Base-by-base conservation (phyloP, 2,329 filamentous ascomycete genomes). In the Pezicula rhizophila region DNA sequence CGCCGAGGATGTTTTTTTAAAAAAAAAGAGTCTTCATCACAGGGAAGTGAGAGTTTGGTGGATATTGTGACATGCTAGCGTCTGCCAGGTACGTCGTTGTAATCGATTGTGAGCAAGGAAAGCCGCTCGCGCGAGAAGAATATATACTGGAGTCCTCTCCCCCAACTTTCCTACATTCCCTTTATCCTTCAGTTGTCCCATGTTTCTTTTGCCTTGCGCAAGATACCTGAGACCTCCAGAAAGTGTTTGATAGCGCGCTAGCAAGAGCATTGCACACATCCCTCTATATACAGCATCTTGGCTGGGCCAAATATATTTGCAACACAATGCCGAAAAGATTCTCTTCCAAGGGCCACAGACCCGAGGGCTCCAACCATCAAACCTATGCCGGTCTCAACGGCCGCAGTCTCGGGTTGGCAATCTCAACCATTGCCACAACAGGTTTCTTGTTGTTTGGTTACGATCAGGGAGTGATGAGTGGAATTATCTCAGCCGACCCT, bases 401-500 rank as follows among this genome's bases (percentile, higher is more conserved):
- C 69, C 70, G 76, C 18, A 68, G 70, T 65, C 80, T 89, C 52
- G 87, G 85, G 70, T 75, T 80, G 65, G 82, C 84, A 51, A 80
- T 89, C 57, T 81, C 82, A 50, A 71, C 81, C 12, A 78, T 89
- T 60, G 85, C 85, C 46, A 86, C 85, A 57, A 81, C 82, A 45
- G 89, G 89, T 47, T 89, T 95, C 39, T 90, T 95, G 60, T 73
- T 95, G 15, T 95, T 95, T 61, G 88, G 88, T 57, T 93, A 92
- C 73, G 88, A 93, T 66, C 88, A 93, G 66, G 88, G 88, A 61
- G 88, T 93, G 56, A 92, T 92, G 88, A 89, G 85, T 52, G 78
- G 78, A 56, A 79, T 79, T 54, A 84, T 85, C 60, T 83, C 79
- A 75, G 78, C 70, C 39, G 68, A 64, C n/a, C 50, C 61, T 67